Evolutionary conservation across 805 yeast species (phyloP).

Genomic region (Saccharomyces paradoxus): DNA sequence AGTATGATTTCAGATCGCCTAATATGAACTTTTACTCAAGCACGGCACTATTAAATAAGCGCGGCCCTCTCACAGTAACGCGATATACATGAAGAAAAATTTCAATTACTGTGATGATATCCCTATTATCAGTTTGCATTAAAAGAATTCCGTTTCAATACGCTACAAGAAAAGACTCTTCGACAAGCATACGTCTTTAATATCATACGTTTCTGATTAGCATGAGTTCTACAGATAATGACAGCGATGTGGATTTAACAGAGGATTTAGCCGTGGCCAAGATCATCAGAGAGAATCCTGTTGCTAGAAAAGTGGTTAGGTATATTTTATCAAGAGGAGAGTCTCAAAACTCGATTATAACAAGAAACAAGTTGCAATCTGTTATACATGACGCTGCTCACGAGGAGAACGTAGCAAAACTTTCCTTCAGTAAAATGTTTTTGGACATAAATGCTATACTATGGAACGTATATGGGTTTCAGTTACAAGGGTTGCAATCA

Average conservation of each 20-base stretch:
- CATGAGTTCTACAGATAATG: background rate
- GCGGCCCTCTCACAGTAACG: background rate
- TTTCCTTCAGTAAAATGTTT: constrained; percentile 11
- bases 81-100: background rate
- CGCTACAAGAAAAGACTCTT: background rate
- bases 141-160: background rate
- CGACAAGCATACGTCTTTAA: background rate
- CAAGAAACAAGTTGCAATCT: constrained; percentile 14
- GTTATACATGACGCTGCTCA: constrained; percentile 13
- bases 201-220: background rate
- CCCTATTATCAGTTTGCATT: background rate
- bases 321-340: constrained; percentile 18
- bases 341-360: constrained; percentile 20
- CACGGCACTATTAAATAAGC: background rate
- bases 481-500: constrained; percentile 16
- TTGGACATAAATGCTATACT: constrained; percentile 14
- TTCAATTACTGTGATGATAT: background rate
- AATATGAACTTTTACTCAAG: background rate
- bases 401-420: constrained; percentile 13
- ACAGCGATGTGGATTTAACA: background rate
- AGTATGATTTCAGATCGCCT: background rate
- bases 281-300: background rate
- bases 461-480: constrained; percentile 23
- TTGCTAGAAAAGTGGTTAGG: constrained; percentile 19
- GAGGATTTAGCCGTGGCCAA: background rate